Evolutionary conservation across 2,329 filamentous ascomycete species (phyloP), one percentile per base, ranked within the genome.

Genomic region (Epichloe bromicola): DNA sequence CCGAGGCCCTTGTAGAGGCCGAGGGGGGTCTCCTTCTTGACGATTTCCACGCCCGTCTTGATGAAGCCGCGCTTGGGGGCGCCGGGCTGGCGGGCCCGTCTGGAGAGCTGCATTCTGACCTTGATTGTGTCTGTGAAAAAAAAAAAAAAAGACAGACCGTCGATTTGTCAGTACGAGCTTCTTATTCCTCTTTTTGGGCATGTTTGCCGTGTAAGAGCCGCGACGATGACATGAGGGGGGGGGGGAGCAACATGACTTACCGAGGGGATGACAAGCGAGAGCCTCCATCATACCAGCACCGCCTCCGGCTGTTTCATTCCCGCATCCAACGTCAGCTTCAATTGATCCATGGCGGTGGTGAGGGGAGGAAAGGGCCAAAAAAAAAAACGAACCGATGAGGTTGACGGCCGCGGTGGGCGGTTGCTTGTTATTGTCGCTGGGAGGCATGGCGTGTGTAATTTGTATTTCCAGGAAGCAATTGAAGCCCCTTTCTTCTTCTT

Each of bases 281-380:
- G 93, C 93, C 72, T 98, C 93, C 90, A 97, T 97, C 91, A 97
- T 96, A 64, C 93, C 93, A 60, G 93, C 93, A 70, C 88, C 88
- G 66, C 93, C 93, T 66, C 93, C 93, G 67, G 93, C 93, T 95
- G 60, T 37, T 37, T 17, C 43, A 36, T 42, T 10, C 14, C 20
- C 19, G 19, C 40, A 38, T 20, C n/a, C n/a, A 3, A 14, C 36
- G 20, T 51, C 34, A 46, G 43, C 37, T 51, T 51, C 43, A 26
- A 36, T n/a, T 43, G 46, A 12, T 30, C 5, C 34, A n/a, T 26
- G 6, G 12, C 33, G 11, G 17, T 4, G 17, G 10, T 23, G 10
- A 8, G 38, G 12, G 3, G 20, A 10, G 5, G 5, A 2, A 3
- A 44, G 51, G 45, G 11, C 4, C 11, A 6, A 26, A 26, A 26